Evolutionary conservation across 106 monocot genomes (phyloP), one percentile per base, ranked within the genome.

Genomic region (Phalaenopsis equestris): DNA sequence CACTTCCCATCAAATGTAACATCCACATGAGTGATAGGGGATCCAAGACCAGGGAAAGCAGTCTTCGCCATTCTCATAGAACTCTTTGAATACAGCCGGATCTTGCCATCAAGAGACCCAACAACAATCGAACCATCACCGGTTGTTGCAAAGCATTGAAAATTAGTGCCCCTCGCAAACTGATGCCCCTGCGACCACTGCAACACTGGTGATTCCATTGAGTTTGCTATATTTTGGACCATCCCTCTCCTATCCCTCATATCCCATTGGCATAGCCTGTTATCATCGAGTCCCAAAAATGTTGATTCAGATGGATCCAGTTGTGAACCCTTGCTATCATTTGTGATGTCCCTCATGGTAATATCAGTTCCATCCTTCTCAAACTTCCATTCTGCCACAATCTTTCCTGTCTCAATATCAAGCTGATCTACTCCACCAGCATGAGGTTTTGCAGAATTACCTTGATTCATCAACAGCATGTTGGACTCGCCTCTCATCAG

Each of bases 31-130:
- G 88, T 96, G 30, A 96, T 90, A 3, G 93, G 91, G 0, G 91
- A 93, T 23, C 96, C 96, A 72, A 96, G 87, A 17, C 96, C 96
- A 3, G 96, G 96, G 55, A 93, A 96, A 11, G 91, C 87, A 37
- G 96, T 96, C 89, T 93, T 96, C 6, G 96, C 96, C 96, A 93
- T 93, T 79, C 96, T 90, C 96, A 96, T 93, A 4, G 96, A 96
- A 58, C 76, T 91, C 73, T 91, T 89, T 0, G 95, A 93, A 56
- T 96, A 96, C 57, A 96, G 82, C 68, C 95, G 82, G 47, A 96
- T 96, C 86, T 93, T 96, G 41, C 96, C 96, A 83, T 96, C 96
- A 7, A 93, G 70, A 19, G 96, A 93, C 1, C 93, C 93, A 11
- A 96, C 93, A 55, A 91, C 93, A 23, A 96, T 89, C 0, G 96